Percentiles rank a stretch among this genome's conserved stretches.
Evolutionary conservation across 1,284 basidiomycete genomes (phyloP).

Genomic region (Spongiforma sp.): DNA sequence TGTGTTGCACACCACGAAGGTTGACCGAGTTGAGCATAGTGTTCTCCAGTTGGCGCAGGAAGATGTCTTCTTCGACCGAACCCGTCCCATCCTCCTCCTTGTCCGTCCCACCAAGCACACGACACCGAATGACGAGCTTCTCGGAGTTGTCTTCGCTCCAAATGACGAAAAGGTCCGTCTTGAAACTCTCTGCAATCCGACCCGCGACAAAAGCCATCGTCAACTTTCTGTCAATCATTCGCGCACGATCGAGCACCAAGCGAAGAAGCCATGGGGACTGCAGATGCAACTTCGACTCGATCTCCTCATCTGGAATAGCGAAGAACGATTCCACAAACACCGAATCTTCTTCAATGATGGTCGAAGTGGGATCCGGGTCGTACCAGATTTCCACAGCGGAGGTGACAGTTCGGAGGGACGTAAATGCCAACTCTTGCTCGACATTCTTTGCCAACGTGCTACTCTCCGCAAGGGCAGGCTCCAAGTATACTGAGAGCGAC

Average conservation of each 20-base stretch:
- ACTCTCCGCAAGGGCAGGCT: conserved; percentile 71
- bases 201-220: conserved; percentile 97
- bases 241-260: conserved; percentile 95
- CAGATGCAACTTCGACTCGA: conserved; percentile 88
- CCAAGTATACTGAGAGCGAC: conserved; percentile 90
- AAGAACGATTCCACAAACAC: conserved; percentile 99
- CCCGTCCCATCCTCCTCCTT: conserved; percentile 88
- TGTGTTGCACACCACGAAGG: conserved; percentile 91
- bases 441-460: conserved; percentile 79
- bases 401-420: conserved; percentile 94
- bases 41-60: conserved; percentile 95
- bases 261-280: conserved; percentile 98
- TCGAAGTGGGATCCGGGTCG: conserved; percentile 91
- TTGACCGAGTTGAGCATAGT: conserved; percentile 98
- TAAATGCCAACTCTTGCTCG: conserved; percentile 93
- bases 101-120: conserved; percentile 88
- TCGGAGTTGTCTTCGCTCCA: conserved; percentile 99
- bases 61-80: conserved; percentile 91
- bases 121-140: conserved; percentile 96
- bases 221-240: conserved; percentile 97
- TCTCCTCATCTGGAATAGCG: conserved; percentile 97
- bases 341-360: conserved; percentile 95
- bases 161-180: conserved; percentile 97
- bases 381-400: conserved; percentile 98
- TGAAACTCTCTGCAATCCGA: conserved; percentile 94